Base-by-base conservation (phyloP, 805 yeast genomes). In the Cyberlindnera samutprakarnensis region DNA sequence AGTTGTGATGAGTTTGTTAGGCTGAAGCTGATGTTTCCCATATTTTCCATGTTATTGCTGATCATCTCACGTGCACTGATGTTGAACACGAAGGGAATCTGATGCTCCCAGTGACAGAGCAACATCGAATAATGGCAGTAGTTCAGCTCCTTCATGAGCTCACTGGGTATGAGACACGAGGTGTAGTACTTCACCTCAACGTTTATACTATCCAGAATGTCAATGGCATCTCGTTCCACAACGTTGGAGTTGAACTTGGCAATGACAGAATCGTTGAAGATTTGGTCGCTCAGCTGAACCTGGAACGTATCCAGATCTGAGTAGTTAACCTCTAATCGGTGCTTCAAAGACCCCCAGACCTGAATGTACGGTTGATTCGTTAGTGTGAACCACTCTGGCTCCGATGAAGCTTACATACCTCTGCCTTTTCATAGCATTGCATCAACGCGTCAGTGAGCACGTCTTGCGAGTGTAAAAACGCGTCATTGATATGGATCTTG, bases 31-130 rank as follows among this genome's bases (percentile, higher is more conserved):
- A 55, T 37, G 10, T 52, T 49, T 0, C 51, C 56, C 12, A 49
- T 31, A 17, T 46, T 39, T 4, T 28, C 21, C 27, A 41, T 46
- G 28, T 56, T 57, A 14, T 32, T 16, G 10, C 27, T 28, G 3
- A 55, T 36, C 6, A 45, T 31, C 2, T 33, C 31, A 31, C 63
- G 41, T 5, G 51, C 39, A 1, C 31, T 32, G 15, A 32, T 32
- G 11, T 54, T 56, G 31, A 59, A 60, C 5, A 56, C 49, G 17
- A 59, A 35, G 4, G 65, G 64, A 36, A 47, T 51, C 23, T 47
- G 50, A 25, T 56, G 53, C 31, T 60, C 65, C 31, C 58, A 39
- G 27, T 58, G 36, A 14, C 35, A 29, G 14, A 41, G 19, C 14
- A 41, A 21, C 27, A 38, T 25, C 14, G 24, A 18, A 16, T 28